A percentile compares a stretch with the other conserved stretches of the same genome.
Evolutionary conservation across 1,139 yeast species (phyloP).

Genomic region (Kurtzmaniella quercitrusa): DNA sequence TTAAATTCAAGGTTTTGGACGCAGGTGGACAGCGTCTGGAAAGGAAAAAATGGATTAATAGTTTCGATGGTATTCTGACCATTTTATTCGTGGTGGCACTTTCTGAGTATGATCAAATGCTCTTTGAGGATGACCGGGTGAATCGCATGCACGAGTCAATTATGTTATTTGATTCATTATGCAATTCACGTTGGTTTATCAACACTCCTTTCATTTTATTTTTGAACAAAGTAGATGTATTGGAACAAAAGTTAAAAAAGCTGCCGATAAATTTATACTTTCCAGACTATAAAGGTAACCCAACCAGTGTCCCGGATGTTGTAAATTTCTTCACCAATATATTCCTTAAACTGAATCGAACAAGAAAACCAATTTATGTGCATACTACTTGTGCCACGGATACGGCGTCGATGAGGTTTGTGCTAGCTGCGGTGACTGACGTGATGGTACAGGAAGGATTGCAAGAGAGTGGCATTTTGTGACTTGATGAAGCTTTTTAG

Average conservation of each 20-base stretch:
- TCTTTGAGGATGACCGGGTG: conserved; percentile 85
- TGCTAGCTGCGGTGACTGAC: conserved; percentile 89
- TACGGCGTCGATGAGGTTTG: conserved; percentile 80
- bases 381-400: conserved; percentile 97
- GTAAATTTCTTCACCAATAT: conserved; percentile 62
- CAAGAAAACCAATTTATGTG: conserved; percentile 75
- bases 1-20: conserved; percentile 75
- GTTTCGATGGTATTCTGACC: conserved; percentile 89
- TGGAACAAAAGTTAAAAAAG: conserved; percentile 61
- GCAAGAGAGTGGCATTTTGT: conserved; percentile 78
- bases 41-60: conserved; percentile 93
- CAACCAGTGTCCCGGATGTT: conserved; percentile 63
- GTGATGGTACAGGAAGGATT: conserved; percentile 80
- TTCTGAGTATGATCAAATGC: conserved; percentile 86
- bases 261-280: conserved; percentile 67
- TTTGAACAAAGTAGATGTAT: conserved; percentile 81
- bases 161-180: conserved; percentile 74
- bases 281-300: conserved; percentile 66
- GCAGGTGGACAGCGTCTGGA: conserved; percentile 98
- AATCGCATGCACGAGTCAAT: conserved; percentile 92
- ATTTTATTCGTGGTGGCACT: conserved; percentile 89
- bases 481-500: conserved; percentile 2
- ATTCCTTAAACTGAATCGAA: conserved; percentile 58
- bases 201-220: conserved; percentile 87
- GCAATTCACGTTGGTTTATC: conserved; percentile 82